Base-by-base conservation (phyloP, 345 rosid species). In the Raphanus sativus region DNA sequence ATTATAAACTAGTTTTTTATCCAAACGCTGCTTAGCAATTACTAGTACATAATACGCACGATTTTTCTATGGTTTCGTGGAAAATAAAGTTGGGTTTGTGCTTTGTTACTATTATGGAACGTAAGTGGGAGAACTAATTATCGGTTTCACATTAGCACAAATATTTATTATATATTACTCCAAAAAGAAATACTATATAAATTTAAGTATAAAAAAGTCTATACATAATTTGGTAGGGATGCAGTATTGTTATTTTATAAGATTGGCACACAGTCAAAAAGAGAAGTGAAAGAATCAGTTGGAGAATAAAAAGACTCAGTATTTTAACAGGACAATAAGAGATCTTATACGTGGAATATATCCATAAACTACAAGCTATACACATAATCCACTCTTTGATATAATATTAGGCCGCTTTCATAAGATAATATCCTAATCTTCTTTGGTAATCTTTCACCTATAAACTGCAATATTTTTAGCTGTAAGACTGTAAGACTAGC, bases 281-380 rank as follows among this genome's bases (percentile, higher is more conserved):
- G 72, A 58, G 4, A 77, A 58, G 81, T 78, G 68, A 72, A 78
- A 28, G 78, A 79, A 79, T 73, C 52, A 55, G 52, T 54, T 29
- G 58, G 61, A 38, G 75, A 62, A 79, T 79, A 73, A 68, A 58
- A 73, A 62, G 59, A 73, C 74, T 72, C 16, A 29, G 60, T 50
- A 50, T 50, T 50, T 15, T 50, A 50, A 1, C 15, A 50, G 9
- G 2, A 15, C 8, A 70, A 13, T 5, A 66, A 50, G 77, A 61
- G 70, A 65, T 72, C 74, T 52, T 73, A 58, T 65, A 67, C 36
- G 74, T 78, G 78, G 82, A 73, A 79, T 79, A 72, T 73, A 79
- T 79, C 82, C 78, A 67, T 38, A 70, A 61, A 34, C 81, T 73
- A 62, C 48, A 73, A 73, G 65, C 75, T 32, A 65, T 40, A 10